These are phyloP conservation scores for Escovopsis sp. DNA, from an alignment of 2,329 filamentous ascomycete genomes.

Conservation along the genomic window DNA sequence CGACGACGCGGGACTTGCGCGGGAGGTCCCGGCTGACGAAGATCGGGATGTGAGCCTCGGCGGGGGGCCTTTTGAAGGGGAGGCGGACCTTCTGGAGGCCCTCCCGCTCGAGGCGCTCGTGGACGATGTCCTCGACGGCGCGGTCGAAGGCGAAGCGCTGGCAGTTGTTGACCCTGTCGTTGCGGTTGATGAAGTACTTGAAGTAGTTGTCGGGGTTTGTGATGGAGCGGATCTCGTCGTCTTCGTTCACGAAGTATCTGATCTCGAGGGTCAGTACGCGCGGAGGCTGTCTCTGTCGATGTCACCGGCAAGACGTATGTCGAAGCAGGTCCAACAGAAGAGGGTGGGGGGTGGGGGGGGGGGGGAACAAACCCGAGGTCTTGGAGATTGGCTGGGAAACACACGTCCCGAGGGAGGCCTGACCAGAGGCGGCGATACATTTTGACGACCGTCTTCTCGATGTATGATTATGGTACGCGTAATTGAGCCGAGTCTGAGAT, in stretches of 20 bases:
- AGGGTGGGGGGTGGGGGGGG: no score
- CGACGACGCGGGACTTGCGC: constrained; percentile 45
- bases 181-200: constrained; percentile 57
- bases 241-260: constrained; percentile 65
- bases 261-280: neutral
- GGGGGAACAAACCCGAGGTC: constrained; percentile 46
- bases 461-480: no score
- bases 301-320: no score
- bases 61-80: constrained; percentile 33
- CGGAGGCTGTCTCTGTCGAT: no score
- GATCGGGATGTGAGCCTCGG: constrained; percentile 51
- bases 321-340: no score
- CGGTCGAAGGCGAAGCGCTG: constrained; percentile 63
- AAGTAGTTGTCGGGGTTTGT: constrained; percentile 53
- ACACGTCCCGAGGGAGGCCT: constrained; percentile 54
- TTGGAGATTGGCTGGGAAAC: constrained; percentile 49
- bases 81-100: constrained; percentile 46
- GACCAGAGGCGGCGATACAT: constrained; percentile 62
- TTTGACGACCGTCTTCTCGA: neutral
- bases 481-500: no score
- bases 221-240: constrained; percentile 60
- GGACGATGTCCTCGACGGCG: constrained; percentile 45
- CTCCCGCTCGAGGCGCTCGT: constrained; percentile 42
- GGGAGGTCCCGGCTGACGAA: constrained; percentile 37
- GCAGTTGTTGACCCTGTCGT: constrained; percentile 60